Base-by-base conservation (phyloP, 2,329 filamentous ascomycete genomes). In the Arthrobotrys iridis region DNA sequence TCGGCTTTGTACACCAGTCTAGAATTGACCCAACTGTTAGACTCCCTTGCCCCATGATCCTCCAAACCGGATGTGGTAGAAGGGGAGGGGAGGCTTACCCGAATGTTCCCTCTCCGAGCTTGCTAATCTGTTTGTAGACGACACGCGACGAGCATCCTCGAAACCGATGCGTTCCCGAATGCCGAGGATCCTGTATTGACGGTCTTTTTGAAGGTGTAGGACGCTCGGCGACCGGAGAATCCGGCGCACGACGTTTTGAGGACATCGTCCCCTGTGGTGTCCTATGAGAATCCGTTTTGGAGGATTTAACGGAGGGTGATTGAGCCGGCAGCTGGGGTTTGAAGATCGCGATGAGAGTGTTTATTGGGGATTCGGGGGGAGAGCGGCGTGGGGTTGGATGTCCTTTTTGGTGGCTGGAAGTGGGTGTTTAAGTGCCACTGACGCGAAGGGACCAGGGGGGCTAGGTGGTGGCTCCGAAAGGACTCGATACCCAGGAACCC, bases 61-160 rank as follows among this genome's bases (percentile, higher is more conserved):
- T 62, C 30, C 18, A n/a, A 7, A 46, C 58, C 28, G n/a, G n/a
- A n/a, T n/a, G n/a, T n/a, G n/a, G n/a, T n/a, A n/a, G n/a, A n/a
- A n/a, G 13, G 20, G 10, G 46, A 33, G 10, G n/a, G 18, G 7
- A 2, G 11, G 15, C 88, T 79, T 83, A 91, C 89, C 94, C 94
- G 83, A 98, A 98, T 20, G 94, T 98, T 76, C 94, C 94, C 82
- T 98, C 94, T 79, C 94, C 94, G 66, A 99, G 87, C 83, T 96
- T 96, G 60, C 89, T 89, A 78, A 91, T 84, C 37, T 95, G 84
- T 79, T 93, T 91, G 82, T 95, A 96, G 78, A 93, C 90, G 78
- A 85, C 84, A 78, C 96, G 93, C 80, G 88, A 88, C 55, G 93
- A 95, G 85, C 94, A 97, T 77, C 95, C 95, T 62, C 86, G 85